These are phyloP conservation scores for Obelidium mucronatum DNA, from an alignment of 192 early-diverging fungal genomes.

Conservation along the genomic window DNA sequence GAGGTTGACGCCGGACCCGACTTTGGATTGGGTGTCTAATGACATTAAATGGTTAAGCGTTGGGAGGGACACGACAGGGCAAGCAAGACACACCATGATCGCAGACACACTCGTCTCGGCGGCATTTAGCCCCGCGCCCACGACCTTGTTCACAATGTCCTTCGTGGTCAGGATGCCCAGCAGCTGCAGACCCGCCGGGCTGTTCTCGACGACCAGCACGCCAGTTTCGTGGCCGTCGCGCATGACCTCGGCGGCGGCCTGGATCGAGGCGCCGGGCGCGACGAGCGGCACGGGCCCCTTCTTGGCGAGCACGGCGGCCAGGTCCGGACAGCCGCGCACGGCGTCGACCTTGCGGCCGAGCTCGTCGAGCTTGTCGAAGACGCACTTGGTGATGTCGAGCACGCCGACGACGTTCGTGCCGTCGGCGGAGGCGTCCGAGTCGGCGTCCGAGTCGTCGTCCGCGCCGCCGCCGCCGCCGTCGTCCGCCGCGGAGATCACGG, in stretches of 20 bases:
- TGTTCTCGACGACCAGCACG: conserved; percentile 43
- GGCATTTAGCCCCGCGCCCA: conserved; percentile 77
- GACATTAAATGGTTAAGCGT: background rate
- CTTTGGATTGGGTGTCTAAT: conserved; percentile 60
- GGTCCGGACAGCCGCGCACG: conserved; percentile 70
- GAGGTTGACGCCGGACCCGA: conserved; percentile 44
- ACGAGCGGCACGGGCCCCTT: conserved; percentile 42
- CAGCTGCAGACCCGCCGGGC: conserved; percentile 36
- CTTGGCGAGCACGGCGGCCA: conserved; percentile 29
- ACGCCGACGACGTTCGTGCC: conserved; percentile 54
- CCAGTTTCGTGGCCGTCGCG: conserved; percentile 49
- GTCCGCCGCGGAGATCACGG: conserved; percentile 51
- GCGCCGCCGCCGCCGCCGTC: conserved; percentile 29
- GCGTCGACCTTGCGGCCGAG: conserved; percentile 69
- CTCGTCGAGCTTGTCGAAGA: conserved; percentile 59
- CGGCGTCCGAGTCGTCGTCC: conserved; percentile 41
- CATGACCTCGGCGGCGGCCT: conserved; percentile 56
- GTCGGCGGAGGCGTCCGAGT: conserved; percentile 33
- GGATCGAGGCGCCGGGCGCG: conserved; percentile 44
- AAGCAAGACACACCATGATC: conserved; percentile 75
- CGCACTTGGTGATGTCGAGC: conserved; percentile 63
- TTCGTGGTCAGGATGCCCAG: conserved; percentile 64
- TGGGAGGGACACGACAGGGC: background rate
- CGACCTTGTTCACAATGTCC: conserved; percentile 55
- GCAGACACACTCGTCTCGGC: conserved; percentile 88